These are phyloP conservation scores for Aspergillus sojae DNA, from an alignment of 2,329 filamentous ascomycete genomes.

Conservation along the genomic window DNA sequence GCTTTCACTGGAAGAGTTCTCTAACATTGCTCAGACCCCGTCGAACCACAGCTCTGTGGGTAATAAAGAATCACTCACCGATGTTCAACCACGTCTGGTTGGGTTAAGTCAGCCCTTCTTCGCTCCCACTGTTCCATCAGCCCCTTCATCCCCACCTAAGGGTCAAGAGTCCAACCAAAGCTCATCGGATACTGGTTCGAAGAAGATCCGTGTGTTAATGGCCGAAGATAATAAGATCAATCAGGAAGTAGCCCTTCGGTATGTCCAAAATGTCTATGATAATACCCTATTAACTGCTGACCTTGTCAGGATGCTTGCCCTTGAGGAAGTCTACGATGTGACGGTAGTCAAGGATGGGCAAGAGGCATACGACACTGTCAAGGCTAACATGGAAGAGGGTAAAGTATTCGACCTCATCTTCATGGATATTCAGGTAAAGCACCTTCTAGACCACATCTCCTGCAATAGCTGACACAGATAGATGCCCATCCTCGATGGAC, in stretches of 20 bases:
- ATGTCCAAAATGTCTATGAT: too few species aligned
- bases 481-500: slow-evolving; percentile 90
- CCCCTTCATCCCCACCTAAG: slow-evolving; percentile 24
- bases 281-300: neutral
- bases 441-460: neutral
- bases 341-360: slow-evolving; percentile 85
- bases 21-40: slow-evolving; percentile 25
- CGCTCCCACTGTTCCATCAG: slow-evolving; percentile 16
- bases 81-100: slow-evolving; percentile 75
- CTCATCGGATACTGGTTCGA: slow-evolving; percentile 54
- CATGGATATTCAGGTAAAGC: slow-evolving; percentile 73
- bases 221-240: slow-evolving; percentile 76
- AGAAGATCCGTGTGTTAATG: slow-evolving; percentile 74
- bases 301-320: slow-evolving; percentile 53
- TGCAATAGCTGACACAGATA: slow-evolving; percentile 27
- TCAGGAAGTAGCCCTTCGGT: slow-evolving; percentile 62
- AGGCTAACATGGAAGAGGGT: slow-evolving; percentile 74
- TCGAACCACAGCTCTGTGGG: slow-evolving; percentile 24
- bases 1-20: slow-evolving; percentile 28
- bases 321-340: slow-evolving; percentile 65
- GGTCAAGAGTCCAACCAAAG: too few species aligned
- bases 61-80: slow-evolving; percentile 38
- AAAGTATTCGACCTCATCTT: slow-evolving; percentile 84
- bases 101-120: slow-evolving; percentile 86
- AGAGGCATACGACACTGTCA: slow-evolving; percentile 84